Evolutionary conservation across 768 basidiomycete species (phyloP).

Genomic region (Leccinum aurantiacum): DNA sequence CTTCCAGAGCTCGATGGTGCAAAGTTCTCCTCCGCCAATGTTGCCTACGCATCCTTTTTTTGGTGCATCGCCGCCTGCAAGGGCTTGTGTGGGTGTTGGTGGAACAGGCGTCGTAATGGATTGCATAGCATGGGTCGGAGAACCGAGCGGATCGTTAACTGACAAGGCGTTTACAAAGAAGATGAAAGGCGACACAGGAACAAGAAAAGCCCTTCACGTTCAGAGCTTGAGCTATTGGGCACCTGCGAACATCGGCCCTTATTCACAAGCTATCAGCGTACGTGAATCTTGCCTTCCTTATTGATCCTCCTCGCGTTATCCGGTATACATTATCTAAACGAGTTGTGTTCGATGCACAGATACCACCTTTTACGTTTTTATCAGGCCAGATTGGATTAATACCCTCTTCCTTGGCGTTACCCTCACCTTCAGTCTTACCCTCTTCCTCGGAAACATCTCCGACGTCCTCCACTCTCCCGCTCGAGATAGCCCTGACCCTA

Average conservation of each 20-base stretch:
- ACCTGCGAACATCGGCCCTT: conserved; percentile 98
- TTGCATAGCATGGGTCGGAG: conserved; percentile 63
- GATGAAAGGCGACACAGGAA: conserved; percentile 30
- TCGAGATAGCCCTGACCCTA: conserved; percentile 70
- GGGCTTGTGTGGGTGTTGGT: conserved; percentile 88
- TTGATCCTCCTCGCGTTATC: neutral
- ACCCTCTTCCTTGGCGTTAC: conserved; percentile 74
- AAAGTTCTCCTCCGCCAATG: conserved; percentile 75
- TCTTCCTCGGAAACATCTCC: conserved; percentile 50
- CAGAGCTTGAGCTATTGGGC: conserved; percentile 98
- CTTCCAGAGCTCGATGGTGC: conserved; percentile 69
- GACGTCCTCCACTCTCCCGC: conserved; percentile 45
- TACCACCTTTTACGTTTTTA: conserved; percentile 73
- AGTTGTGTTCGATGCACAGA: conserved; percentile 41
- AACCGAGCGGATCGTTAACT: conserved; percentile 7
- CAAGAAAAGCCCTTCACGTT: conserved; percentile 82
- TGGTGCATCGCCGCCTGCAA: conserved; percentile 87
- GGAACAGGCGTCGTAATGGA: conserved; percentile 67
- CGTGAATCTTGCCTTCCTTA: conserved; percentile 25
- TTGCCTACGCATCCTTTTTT: conserved; percentile 77
- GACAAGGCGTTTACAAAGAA: conserved; percentile 13
- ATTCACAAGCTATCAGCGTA: conserved; percentile 90
- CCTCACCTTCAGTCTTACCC: conserved; percentile 37
- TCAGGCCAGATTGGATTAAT: conserved; percentile 95
- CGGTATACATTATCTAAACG: neutral